Base-by-base conservation (phyloP, 345 rosid species). In the Microthlaspi erraticum region DNA sequence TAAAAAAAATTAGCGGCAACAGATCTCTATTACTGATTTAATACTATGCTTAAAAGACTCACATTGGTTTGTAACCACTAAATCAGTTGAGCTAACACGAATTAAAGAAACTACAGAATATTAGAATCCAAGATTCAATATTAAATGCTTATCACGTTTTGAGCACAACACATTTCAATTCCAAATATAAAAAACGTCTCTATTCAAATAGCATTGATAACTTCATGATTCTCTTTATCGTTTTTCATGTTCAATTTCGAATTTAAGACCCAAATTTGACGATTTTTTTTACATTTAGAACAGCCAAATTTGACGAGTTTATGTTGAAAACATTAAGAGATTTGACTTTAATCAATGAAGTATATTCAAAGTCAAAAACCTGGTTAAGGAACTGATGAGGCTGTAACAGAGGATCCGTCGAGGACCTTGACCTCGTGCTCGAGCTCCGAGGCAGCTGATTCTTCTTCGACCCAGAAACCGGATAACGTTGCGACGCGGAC, bases 371-470 rank as follows among this genome's bases (percentile, higher is more conserved):
- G 59, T 39, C 2, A 17, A 36, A 44, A 76, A 93, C 99, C 99
- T 83, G 87, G 67, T 82, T 89, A 80, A 85, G 85, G 58, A 94
- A 85, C 86, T 94, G 96, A 49, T 88, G 92, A 75, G 97, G 99
- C 72, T 85, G 89, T 66, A 91, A 74, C 74, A 91, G 81, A 66
- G 96, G 98, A 82, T 89, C 97, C 8, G 93, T 83, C 29, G 91
- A 92, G 19, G 97, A 88, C 50, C 97, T 81, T 37, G 98, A 84
- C 70, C 98, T 79, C 8, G 96, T 72, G 71, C 97, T 94, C 14
- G 99, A 89, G 80, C 96, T 94, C 61, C 96, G 82, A 45, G 98
- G 92, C 77, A 94, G 78, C 72, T 81, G 90, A 59, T 67, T 77
- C 80, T 83, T 88, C 82, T 84, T 89, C 14, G 96, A 73, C 64